phyloP scores from a whole-genome alignment of 164 flowering plant genomes.

The Annona cherimola region DNA sequence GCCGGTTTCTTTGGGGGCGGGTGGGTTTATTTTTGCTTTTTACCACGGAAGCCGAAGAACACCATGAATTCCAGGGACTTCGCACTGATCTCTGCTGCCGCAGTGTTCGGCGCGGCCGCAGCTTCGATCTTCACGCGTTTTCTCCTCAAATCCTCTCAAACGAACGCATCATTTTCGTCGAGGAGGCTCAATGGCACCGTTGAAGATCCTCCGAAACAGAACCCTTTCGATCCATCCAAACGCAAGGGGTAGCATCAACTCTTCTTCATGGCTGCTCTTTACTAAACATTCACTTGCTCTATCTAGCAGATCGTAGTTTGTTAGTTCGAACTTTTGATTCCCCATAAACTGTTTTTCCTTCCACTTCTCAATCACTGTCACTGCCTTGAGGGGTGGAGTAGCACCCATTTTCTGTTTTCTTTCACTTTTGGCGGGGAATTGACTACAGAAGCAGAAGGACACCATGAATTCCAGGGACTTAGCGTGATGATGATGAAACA shows the following conservation, averaged over 20 bases:
- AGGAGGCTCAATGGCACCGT: conserved; percentile 17
- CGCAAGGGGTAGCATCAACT: conserved; percentile 44
- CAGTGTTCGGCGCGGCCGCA: conserved; percentile 47
- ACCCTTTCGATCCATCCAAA: conserved; percentile 69
- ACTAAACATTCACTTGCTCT: not conserved
- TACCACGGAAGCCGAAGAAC: not conserved
- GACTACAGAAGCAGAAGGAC: not conserved
- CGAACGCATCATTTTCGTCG: not conserved
- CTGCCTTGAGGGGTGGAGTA: no score
- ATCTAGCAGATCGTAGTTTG: no score
- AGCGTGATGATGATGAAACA: not conserved
- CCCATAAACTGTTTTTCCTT: no score
- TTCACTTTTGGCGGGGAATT: no score
- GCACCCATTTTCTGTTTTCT: no score
- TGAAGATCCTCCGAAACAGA: conserved; percentile 19
- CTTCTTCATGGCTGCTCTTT: not conserved
- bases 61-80: conserved; percentile 55
- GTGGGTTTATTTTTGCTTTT: conserved; percentile 14
- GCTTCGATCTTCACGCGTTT: conserved; percentile 44
- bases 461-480: conserved; percentile 55
- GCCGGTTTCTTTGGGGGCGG: not conserved
- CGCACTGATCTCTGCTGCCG: conserved; percentile 41
- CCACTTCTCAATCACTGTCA: no score
- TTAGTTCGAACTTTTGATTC: no score
- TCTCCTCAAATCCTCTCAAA: conserved; percentile 26